A percentile compares a stretch with the other conserved stretches of the same genome.
Conservation (phyloP, 73 alveolate species). For the Tetrahymena malaccensis region DNA sequence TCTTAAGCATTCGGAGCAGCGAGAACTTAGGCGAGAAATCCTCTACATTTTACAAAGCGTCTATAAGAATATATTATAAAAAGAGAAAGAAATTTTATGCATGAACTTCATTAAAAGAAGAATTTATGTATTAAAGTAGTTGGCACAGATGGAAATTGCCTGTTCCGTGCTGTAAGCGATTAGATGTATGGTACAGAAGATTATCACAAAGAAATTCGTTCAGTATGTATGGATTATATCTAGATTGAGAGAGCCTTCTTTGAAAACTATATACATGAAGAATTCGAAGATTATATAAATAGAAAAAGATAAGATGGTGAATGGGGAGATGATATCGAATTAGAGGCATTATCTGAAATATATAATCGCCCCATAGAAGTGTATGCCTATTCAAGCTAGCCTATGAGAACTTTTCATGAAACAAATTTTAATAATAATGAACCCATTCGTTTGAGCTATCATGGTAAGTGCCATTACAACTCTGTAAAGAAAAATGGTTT, state of each 20-base stretch:
- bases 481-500: constrained; percentile 72
- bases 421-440: constrained; percentile 47
- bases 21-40: background rate
- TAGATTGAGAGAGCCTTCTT: constrained; percentile 82
- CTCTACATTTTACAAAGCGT: background rate
- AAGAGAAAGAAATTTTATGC: background rate
- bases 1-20: background rate
- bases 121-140: constrained; percentile 26
- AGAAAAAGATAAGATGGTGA: constrained; percentile 80
- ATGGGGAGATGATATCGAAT: constrained; percentile 98
- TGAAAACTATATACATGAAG: constrained; percentile 75
- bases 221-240: constrained; percentile 88
- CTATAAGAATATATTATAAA: background rate
- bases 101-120: background rate
- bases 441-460: constrained; percentile 87
- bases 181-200: constrained; percentile 90
- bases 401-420: constrained; percentile 94
- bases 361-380: constrained; percentile 92
- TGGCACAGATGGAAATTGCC: constrained; percentile 96
- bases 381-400: constrained; percentile 82
- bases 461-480: constrained; percentile 95
- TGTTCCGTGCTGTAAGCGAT: constrained; percentile 92
- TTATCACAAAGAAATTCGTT: constrained; percentile 67
- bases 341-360: constrained; percentile 89
- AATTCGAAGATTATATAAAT: constrained; percentile 75